These are phyloP conservation scores for Cyberlindnera americana DNA, from an alignment of 805 yeast genomes.

Conservation along the genomic window DNA sequence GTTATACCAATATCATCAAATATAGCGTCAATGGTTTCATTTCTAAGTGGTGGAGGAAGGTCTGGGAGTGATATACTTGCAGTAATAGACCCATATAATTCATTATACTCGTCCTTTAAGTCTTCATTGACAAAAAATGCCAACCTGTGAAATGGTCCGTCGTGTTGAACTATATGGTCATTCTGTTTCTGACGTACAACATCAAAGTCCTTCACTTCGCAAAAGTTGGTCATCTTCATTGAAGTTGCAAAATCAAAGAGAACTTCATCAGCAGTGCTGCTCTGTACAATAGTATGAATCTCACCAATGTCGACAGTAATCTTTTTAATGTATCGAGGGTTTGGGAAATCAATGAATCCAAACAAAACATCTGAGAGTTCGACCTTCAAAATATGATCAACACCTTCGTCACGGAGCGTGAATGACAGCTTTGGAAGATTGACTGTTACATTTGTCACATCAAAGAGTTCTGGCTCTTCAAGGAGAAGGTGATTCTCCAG, in stretches of 20 bases:
- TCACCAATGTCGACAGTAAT: slow-evolving; percentile 47
- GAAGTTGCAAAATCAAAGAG: slow-evolving; percentile 53
- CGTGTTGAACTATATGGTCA: slow-evolving; percentile 63
- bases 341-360: slow-evolving; percentile 66
- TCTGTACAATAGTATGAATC: slow-evolving; percentile 34
- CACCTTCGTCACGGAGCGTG: slow-evolving; percentile 34
- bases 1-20: slow-evolving; percentile 19
- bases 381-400: slow-evolving; percentile 25
- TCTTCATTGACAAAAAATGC: slow-evolving; percentile 63
- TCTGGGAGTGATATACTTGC: slow-evolving; percentile 65
- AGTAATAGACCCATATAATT: slow-evolving; percentile 46
- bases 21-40: slow-evolving; percentile 40
- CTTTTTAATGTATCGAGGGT: slow-evolving; percentile 56
- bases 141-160: slow-evolving; percentile 78
- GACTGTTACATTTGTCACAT: slow-evolving; percentile 64
- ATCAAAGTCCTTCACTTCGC: slow-evolving; percentile 45
- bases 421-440: slow-evolving; percentile 46
- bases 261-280: slow-evolving; percentile 21
- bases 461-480: slow-evolving; percentile 54
- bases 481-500: slow-evolving; percentile 69
- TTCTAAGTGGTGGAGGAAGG: slow-evolving; percentile 55
- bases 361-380: slow-evolving; percentile 31
- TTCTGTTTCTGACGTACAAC: slow-evolving; percentile 54
- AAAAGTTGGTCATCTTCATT: slow-evolving; percentile 54
- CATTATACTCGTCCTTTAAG: slow-evolving; percentile 46